Base-by-base conservation (phyloP, 2,329 filamentous ascomycete genomes). In the Biscogniauxia marginata region DNA sequence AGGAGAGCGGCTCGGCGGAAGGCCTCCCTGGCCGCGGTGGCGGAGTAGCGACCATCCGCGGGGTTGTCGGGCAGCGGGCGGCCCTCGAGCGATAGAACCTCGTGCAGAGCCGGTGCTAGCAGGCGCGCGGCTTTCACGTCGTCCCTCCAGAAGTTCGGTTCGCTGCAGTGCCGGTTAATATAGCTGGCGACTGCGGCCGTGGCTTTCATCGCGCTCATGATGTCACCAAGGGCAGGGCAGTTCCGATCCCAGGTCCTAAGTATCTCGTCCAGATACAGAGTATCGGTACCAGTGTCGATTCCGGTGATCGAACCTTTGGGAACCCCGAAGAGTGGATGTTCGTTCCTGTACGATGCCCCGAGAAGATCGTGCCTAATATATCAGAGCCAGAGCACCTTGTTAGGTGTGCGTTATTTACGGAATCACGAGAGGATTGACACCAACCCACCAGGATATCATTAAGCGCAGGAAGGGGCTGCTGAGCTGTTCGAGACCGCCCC, bases 361-460 rank as follows among this genome's bases (percentile, higher is more conserved):
- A 54, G 48, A n/a, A 68, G 54, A 51, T 70, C 66, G 43, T 62
- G 56, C 67, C 67, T 70, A n/a, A n/a, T 52, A 21, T 11, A 18
- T 3, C 5, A 4, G 7, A n/a, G n/a, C n/a, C n/a, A n/a, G n/a
- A n/a, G n/a, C n/a, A n/a, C n/a, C n/a, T n/a, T n/a, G n/a, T n/a
- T 52, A 1, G 49, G 45, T 61, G 43, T 51, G 24, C 21, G 30
- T 22, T 9, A 39, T 21, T n/a, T 21, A 21, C 8, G 21, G 4
- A 25, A 20, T 7, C 3, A 16, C 8, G 16, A 21, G 25, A 3
- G 23, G 18, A 23, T 23, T 30, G n/a, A n/a, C n/a, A n/a, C 19
- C 8, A 18, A 55, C 55, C 50, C 49, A 68, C 67, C 67, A 70
- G 39, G 63, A 65, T 57, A 70, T 67, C 55, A 68, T 66, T 5